Evolutionary conservation across 768 basidiomycete genomes (phyloP).

Genomic region (Leccinum pellstonianum): DNA sequence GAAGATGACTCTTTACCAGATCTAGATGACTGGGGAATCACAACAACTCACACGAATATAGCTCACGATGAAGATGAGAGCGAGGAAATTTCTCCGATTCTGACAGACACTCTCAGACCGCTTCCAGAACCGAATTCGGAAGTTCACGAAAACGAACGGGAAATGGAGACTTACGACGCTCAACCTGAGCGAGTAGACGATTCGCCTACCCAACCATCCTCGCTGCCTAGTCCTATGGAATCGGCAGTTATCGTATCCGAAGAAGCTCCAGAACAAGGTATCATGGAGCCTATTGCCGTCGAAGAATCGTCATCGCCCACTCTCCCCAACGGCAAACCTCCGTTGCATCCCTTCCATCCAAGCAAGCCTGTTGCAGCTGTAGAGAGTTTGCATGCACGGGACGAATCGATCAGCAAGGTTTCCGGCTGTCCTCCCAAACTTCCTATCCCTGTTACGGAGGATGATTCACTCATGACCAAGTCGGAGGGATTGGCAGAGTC

Average conservation of each 20-base stretch:
- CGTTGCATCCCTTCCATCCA: slow-evolving; percentile 48
- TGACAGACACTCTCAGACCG: slow-evolving; percentile 60
- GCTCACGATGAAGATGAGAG: slow-evolving; percentile 26
- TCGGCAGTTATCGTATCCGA: slow-evolving; percentile 1
- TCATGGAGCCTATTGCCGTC: slow-evolving; percentile 9
- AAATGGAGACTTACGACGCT: slow-evolving; percentile 22
- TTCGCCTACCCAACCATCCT: slow-evolving; percentile 9
- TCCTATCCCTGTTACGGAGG: slow-evolving; percentile 4
- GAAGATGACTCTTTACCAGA: slow-evolving; percentile 80
- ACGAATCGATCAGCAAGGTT: slow-evolving; percentile 13
- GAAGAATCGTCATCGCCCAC: slow-evolving; percentile 9
- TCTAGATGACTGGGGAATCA: slow-evolving; percentile 83
- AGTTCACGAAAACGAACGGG: slow-evolving; percentile 18
- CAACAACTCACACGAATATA: slow-evolving; percentile 38
- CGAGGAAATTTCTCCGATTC: slow-evolving; percentile 64
- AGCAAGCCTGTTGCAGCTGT: slow-evolving; percentile 40
- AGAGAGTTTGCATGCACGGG: slow-evolving; percentile 15
- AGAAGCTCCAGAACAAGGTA: slow-evolving; percentile 20
- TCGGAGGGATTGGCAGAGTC: slow-evolving; percentile 27
- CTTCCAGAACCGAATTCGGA: slow-evolving; percentile 49
- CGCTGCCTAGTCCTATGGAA: slow-evolving; percentile 6
- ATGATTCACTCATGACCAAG: slow-evolving; percentile 15
- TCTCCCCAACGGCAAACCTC: slow-evolving; percentile 19
- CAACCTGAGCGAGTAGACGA: slow-evolving; percentile 8
- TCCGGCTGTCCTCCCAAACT: slow-evolving; percentile 18